Base-by-base conservation (phyloP, 2,329 filamentous ascomycete species). In the Pleomassaria siparia region DNA sequence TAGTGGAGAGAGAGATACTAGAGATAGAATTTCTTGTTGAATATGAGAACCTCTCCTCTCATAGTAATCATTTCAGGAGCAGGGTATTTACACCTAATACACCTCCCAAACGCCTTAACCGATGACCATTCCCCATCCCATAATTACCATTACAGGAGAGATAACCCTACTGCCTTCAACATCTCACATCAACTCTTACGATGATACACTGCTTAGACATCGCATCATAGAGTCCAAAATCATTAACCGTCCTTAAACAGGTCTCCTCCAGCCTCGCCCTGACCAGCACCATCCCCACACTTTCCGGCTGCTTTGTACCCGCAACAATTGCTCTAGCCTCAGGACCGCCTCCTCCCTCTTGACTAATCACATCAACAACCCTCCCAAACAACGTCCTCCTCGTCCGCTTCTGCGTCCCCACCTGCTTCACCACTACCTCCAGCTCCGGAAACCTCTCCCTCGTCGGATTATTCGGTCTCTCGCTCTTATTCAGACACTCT, bases 141-240 rank as follows among this genome's bases (percentile, higher is more conserved):
- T n/a, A 26, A 24, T 40, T 13, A 30, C 20, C 7, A n/a, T 12
- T 18, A 35, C 13, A 12, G 15, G 13, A 26, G 16, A 21, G n/a
- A 40, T 21, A 35, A 11, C 32, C 32, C 32, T 18, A 37, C 5
- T 11, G 5, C 4, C 5, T 18, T 66, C 52, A 69, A 51, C 60
- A 67, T 37, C 58, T 54, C 22, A 60, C 66, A 46, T 69, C 63
- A 1, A 68, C 59, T 22, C 57, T 46, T 20, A 69, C 51, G 36
- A 66, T 62, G 10, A 69, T 53, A 46, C 66, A 69, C 44, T 64
- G 62, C 40, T 57, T 67, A 30, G 59, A 60, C 62, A 69, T 60
- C 1, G 67, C 69, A 51, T 69, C 65, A 33, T 66, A 70, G 4
- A 70, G 46, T 25, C 66, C 66, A 53, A 70, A 70, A 21, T 67